Conservation (phyloP, 495 filamentous ascomycete species). For the Aspergillus hancockii region DNA sequence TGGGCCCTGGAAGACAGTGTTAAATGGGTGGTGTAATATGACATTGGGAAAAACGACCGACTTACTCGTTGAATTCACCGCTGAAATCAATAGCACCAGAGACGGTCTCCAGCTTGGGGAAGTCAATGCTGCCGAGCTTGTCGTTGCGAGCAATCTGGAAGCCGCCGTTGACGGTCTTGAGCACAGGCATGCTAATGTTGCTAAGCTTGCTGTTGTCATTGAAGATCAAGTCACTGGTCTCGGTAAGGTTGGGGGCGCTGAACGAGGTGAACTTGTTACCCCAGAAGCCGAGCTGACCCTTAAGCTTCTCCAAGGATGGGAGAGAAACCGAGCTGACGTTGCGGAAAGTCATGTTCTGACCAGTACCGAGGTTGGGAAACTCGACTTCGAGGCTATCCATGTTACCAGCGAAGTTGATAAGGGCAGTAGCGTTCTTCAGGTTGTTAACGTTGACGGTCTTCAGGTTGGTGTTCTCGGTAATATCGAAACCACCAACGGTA, state of each 20-base stretch:
- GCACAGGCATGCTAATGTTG: conserved; percentile 72
- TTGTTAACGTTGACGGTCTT: conserved; percentile 67
- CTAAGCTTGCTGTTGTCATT: conserved; percentile 71
- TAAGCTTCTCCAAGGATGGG: conserved; percentile 75
- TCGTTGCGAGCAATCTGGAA: conserved; percentile 90
- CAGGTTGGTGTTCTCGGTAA: conserved; percentile 80
- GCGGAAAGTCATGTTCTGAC: conserved; percentile 82
- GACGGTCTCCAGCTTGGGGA: conserved; percentile 67
- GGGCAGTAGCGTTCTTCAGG: conserved; percentile 64
- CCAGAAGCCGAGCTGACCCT: conserved; percentile 81
- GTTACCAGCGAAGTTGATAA: conserved; percentile 62
- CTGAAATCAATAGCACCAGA: conserved; percentile 86
- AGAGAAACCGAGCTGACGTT: conserved; percentile 74
- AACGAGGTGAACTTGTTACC: conserved; percentile 71
- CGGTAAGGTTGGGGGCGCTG: conserved; percentile 76
- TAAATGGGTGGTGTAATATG: conserved; percentile 14
- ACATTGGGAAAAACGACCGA: conserved; percentile 16
- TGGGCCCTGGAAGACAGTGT: conserved; percentile 55
- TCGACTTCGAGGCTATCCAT: conserved; percentile 60
- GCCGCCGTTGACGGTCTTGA: conserved; percentile 72
- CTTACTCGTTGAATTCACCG: conserved; percentile 82
- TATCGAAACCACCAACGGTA: conserved; percentile 60
- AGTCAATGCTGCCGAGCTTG: conserved; percentile 60
- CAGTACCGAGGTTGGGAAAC: conserved; percentile 77
- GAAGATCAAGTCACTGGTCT: conserved; percentile 74